phyloP scores from a whole-genome alignment of 768 basidiomycete genomes.

The Pisolithus tinctorius region DNA sequence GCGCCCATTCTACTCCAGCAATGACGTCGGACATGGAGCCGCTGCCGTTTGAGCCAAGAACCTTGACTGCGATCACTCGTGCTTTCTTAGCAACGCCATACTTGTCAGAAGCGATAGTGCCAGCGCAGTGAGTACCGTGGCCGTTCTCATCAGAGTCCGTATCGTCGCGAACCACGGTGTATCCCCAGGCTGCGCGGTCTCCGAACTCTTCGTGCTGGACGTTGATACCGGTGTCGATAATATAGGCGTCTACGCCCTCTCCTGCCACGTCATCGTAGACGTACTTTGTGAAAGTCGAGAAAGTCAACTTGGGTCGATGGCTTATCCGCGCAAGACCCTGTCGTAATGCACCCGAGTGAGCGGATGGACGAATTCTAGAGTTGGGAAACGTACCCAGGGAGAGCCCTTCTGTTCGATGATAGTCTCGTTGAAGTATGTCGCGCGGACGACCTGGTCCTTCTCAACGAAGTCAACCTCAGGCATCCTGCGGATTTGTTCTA shows the following conservation, averaged over 20 bases:
- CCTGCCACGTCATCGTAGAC: conserved; percentile 67
- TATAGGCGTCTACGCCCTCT: conserved; percentile 88
- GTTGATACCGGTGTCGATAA: conserved; percentile 89
- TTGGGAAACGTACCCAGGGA: conserved; percentile 65
- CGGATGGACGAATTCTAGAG: neutral
- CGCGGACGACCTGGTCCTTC: conserved; percentile 87
- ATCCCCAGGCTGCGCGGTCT: conserved; percentile 89
- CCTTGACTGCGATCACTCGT: conserved; percentile 85
- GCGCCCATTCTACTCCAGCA: conserved; percentile 80
- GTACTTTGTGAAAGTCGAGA: conserved; percentile 83
- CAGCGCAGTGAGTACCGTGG: conserved; percentile 92
- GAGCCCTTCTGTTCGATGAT: conserved; percentile 52
- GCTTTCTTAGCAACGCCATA: conserved; percentile 97
- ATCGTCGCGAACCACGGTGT: conserved; percentile 81
- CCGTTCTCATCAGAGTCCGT: conserved; percentile 90
- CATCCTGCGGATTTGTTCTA: conserved; percentile 71
- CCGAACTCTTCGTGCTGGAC: conserved; percentile 78
- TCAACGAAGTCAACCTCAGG: conserved; percentile 93
- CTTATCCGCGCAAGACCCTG: conserved; percentile 95
- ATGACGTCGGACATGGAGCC: conserved; percentile 95
- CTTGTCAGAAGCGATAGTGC: conserved; percentile 88
- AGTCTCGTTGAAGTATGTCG: conserved; percentile 28
- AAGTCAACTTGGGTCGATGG: conserved; percentile 68
- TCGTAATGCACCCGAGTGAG: conserved; percentile 7
- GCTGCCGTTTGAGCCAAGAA: conserved; percentile 89